Conservation (phyloP, 805 yeast genomes). For the Hanseniaspora clermontiae region DNA sequence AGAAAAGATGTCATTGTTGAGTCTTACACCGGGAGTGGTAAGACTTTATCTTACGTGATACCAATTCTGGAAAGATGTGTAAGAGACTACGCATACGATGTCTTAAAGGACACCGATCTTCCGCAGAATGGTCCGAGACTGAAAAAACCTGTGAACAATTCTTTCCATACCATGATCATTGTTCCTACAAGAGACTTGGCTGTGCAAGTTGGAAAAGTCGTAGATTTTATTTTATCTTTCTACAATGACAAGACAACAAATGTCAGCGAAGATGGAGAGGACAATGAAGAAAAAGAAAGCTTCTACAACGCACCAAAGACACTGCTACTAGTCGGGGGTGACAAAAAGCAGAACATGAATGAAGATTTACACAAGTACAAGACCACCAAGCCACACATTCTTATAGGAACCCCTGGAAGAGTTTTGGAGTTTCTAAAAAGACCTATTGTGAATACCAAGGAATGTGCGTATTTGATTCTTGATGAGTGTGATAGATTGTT, state of each 20-base stretch:
- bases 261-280: background rate
- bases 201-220: conserved; percentile 56
- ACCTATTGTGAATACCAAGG: conserved; percentile 45
- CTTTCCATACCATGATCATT: conserved; percentile 56
- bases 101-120: conserved; percentile 18
- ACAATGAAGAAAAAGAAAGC: background rate
- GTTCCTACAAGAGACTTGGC: conserved; percentile 61
- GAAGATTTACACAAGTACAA: conserved; percentile 57
- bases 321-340: conserved; percentile 50
- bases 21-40: conserved; percentile 97
- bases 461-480: conserved; percentile 61
- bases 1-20: conserved; percentile 87
- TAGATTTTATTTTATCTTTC: conserved; percentile 44
- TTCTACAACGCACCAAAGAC: conserved; percentile 25
- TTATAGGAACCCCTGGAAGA: conserved; percentile 91
- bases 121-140: conserved; percentile 25
- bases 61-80: conserved; percentile 64
- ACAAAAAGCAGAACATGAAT: conserved; percentile 44
- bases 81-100: conserved; percentile 17
- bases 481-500: conserved; percentile 85
- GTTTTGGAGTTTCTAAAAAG: conserved; percentile 53
- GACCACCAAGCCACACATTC: conserved; percentile 49
- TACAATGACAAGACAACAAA: conserved; percentile 30
- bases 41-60: conserved; percentile 77
- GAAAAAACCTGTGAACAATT: conserved; percentile 40